Evolutionary conservation across 2,329 filamentous ascomycete genomes (phyloP).

Genomic region (Aspergillus carbonarius): DNA sequence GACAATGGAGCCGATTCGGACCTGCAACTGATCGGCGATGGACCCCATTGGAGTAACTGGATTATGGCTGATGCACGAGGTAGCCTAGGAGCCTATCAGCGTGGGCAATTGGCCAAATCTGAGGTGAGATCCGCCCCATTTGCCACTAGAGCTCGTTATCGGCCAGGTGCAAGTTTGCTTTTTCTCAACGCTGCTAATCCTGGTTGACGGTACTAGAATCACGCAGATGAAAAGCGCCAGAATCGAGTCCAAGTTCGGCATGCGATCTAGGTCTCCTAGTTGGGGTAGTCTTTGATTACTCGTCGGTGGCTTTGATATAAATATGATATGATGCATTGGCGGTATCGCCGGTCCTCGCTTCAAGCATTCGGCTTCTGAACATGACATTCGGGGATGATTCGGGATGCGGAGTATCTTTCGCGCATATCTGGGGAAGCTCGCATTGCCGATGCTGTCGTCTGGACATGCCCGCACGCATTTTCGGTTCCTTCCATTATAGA

Average conservation of each 20-base stretch:
- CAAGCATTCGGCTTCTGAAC: neutral
- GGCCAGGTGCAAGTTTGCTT: neutral
- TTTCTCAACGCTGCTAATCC: neutral
- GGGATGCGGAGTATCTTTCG: conserved; percentile 1
- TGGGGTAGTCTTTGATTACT: neutral
- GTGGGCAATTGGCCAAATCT: neutral
- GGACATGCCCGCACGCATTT: neutral
- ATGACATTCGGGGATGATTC: neutral
- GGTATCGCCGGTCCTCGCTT: neutral
- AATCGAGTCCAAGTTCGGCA: neutral
- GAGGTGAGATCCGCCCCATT: conserved; percentile 4
- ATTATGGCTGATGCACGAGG: neutral
- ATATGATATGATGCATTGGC: neutral
- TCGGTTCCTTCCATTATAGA: neutral
- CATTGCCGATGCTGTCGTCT: neutral
- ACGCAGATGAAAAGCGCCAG: neutral
- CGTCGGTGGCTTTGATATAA: neutral
- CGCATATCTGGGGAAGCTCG: neutral
- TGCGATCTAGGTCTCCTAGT: neutral
- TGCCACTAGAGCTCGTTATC: neutral
- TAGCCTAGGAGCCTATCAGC: neutral
- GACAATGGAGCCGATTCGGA: neutral
- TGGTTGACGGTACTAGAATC: too few species aligned
- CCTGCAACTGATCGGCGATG: neutral
- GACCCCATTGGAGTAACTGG: neutral